A percentile compares a stretch with the other conserved stretches of the same genome.
phyloP scores from a whole-genome alignment of 768 basidiomycete species.

The Xanthoconium stramineum region DNA sequence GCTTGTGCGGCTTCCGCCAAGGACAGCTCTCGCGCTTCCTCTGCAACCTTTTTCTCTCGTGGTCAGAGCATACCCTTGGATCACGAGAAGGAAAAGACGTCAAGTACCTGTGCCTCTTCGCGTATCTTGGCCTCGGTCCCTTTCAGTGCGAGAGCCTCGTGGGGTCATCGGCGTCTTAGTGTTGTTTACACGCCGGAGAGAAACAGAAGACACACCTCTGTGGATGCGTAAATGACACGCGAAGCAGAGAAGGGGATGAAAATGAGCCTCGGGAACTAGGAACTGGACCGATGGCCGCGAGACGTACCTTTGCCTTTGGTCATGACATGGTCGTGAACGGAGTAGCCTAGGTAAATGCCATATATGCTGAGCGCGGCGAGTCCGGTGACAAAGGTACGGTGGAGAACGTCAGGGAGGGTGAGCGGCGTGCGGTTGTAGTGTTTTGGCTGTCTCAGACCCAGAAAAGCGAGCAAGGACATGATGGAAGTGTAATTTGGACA shows the following conservation, averaged over 20 bases:
- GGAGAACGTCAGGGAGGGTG: conserved; percentile 28
- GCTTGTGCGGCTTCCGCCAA: conserved; percentile 32
- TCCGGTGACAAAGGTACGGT: conserved; percentile 30
- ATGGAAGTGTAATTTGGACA: background rate
- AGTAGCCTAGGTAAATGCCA: conserved; percentile 32
- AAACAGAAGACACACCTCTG: conserved; percentile 22
- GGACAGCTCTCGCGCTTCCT: conserved; percentile 29
- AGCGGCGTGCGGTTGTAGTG: conserved; percentile 20
- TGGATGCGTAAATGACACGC: too few relatives aligned
- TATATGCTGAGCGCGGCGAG: conserved; percentile 28
- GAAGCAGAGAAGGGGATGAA: background rate
- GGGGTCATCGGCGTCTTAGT: background rate
- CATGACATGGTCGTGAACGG: conserved; percentile 31
- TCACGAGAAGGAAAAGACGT: background rate
- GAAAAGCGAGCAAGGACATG: conserved; percentile 29
- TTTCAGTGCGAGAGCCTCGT: conserved; percentile 21
- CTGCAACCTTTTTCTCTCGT: conserved; percentile 15
- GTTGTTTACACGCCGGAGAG: background rate
- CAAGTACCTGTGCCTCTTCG: conserved; percentile 14
- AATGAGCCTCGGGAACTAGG: background rate
- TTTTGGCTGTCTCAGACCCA: conserved; percentile 24
- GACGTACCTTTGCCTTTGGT: conserved; percentile 30
- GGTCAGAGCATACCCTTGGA: background rate
- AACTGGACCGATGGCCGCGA: background rate
- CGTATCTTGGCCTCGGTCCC: conserved; percentile 22